These are phyloP conservation scores for Diophrys sp. DNA, from an alignment of 73 alveolate species.

Conservation along the genomic window DNA sequence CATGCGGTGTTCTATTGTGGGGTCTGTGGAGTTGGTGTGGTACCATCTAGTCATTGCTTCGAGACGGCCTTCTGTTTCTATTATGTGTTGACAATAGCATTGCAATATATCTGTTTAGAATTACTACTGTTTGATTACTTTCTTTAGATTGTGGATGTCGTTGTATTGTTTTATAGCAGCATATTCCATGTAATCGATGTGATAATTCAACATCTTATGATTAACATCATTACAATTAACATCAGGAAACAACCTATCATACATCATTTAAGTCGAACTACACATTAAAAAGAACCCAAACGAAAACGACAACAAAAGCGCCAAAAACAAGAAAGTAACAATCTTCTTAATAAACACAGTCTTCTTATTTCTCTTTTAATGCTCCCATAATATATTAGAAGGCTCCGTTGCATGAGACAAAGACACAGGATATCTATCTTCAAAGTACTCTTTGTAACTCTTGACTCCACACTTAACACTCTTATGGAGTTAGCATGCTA, in stretches of 20 bases:
- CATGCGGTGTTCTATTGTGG: background rate
- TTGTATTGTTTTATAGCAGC: background rate
- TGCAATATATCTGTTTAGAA: constrained; percentile 2
- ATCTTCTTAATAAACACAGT: constrained; percentile 6
- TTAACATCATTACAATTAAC: background rate
- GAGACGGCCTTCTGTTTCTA: background rate
- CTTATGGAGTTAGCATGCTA: constrained; percentile 35
- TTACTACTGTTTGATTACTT: background rate
- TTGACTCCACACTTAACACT: background rate
- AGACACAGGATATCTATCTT: constrained; percentile 26
- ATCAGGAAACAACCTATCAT: background rate
- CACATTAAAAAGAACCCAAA: constrained; percentile 16
- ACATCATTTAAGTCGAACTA: background rate
- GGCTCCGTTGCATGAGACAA: constrained; percentile 55
- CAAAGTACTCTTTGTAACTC: constrained; percentile 2
- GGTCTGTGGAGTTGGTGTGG: background rate
- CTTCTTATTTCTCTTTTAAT: constrained; percentile 3
- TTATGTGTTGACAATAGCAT: constrained; percentile 27
- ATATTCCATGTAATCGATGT: background rate
- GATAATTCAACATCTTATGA: background rate
- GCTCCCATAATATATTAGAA: constrained; percentile 47
- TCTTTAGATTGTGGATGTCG: background rate
- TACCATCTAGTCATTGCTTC: background rate
- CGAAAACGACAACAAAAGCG: constrained; percentile 11
- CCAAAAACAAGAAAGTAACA: constrained; percentile 20